Conservation (phyloP, 257 asterid genomes). For the Buddleja alternifolia region DNA sequence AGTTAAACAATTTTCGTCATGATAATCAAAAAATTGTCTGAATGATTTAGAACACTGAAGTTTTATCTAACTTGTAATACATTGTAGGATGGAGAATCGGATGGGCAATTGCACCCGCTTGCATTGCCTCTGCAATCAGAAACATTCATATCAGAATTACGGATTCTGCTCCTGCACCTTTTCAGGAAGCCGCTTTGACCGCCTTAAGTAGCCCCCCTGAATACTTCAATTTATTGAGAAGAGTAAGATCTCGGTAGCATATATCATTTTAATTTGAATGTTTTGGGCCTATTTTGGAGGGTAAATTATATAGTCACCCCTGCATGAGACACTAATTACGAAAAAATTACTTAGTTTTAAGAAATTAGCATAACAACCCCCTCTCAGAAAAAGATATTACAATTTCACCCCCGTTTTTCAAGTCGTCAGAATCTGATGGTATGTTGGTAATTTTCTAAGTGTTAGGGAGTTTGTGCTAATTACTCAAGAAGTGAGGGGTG, state of each 20-base stretch:
- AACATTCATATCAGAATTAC: conserved; percentile 72
- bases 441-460: no score
- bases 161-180: conserved; percentile 94
- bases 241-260: conserved; percentile 40
- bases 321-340: no score
- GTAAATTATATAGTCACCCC: no score
- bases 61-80: conserved; percentile 24
- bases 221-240: conserved; percentile 56
- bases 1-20: not conserved
- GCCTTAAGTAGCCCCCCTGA: conserved; percentile 72
- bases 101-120: conserved; percentile 83
- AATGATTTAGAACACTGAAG: not conserved
- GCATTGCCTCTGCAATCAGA: conserved; percentile 75
- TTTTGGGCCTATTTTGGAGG: no score
- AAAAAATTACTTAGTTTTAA: no score
- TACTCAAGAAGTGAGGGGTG: no score
- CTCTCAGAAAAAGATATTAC: no score
- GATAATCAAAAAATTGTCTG: not conserved
- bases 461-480: no score
- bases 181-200: conserved; percentile 87
- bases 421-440: no score
- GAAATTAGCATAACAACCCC: no score
- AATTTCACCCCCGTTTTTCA: no score
- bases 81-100: conserved; percentile 92
- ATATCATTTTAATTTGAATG: no score